Base-by-base conservation (phyloP, 306 rosid genomes). In the Adenanthera pavonina region DNA sequence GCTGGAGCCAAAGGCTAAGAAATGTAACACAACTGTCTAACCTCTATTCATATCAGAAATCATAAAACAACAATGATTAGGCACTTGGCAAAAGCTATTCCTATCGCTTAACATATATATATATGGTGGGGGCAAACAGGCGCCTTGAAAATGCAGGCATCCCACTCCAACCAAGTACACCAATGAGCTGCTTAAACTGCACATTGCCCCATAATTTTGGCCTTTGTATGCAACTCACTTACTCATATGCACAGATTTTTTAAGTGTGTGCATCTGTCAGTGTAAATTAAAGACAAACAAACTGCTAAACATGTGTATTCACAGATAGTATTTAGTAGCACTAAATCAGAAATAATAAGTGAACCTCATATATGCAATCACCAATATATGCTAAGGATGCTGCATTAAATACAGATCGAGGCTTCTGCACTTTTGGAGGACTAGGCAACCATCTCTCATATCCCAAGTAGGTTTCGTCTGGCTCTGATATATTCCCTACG, bases 381-480 rank as follows among this genome's bases (percentile, higher is more conserved):
- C 75, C 75, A 70, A 70, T 47, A 6, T 70, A 70, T 25, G 75
- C 75, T 70, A 95, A 84, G 48, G 98, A 80, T 2, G 95, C 89
- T 62, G 99, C 97, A 69, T 93, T 93, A 67, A 90, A 86, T 8
- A 89, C 82, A 0, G 97, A 93, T 7, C 93, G 92, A 79, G 99
- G 99, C 88, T 93, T 95, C 71, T 84, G 87, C 13, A 93, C 94
- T 87, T 87, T 92, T 1, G 99, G 94, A 47, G 98, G 90, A 85
- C 80, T 86, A 56, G 99, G 99, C 36, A 90, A 78, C 99, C 99
- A 95, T 61, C 54, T 87, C 25, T 95, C 99, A 25, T 79, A 70
- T 44, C 98, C 99, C 88, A 93, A 71, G 77, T 93, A 92, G 11
- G 69, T 69, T 30, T 88, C 91, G 72, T 81, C 88, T 46, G 56